These are phyloP conservation scores for Rhytidiadelphus loreus DNA, from an alignment of 225 moss, liverwort and hornwort genomes.

Conservation along the genomic window DNA sequence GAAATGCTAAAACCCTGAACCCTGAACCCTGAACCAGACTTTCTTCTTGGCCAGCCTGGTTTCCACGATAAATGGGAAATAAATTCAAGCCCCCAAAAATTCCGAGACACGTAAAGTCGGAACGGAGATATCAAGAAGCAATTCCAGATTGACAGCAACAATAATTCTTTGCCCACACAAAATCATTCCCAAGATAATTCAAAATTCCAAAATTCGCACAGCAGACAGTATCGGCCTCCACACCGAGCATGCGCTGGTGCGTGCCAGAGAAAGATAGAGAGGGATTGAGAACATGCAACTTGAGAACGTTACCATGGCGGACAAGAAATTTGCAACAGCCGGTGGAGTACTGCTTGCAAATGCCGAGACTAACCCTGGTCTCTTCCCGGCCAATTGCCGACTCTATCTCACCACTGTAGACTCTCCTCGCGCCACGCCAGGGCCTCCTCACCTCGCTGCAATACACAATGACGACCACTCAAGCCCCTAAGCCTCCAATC, in stretches of 20 bases:
- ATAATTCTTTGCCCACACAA: background rate
- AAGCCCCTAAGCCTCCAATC: background rate
- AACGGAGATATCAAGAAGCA: background rate
- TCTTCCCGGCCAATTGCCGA: background rate
- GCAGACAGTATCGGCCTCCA: background rate
- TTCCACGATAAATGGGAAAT: background rate
- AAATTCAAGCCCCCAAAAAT: no score
- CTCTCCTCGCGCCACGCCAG: background rate
- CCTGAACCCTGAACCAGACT: background rate
- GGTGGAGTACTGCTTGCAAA: background rate
- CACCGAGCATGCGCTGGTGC: background rate
- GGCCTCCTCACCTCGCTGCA: background rate
- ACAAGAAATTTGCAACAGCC: background rate
- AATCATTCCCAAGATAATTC: background rate
- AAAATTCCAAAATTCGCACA: background rate
- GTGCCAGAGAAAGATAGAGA: background rate
- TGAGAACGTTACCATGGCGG: slow-evolving; percentile 13
- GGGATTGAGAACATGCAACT: background rate
- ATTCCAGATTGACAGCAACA: background rate
- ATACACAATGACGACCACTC: background rate
- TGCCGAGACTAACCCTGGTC: background rate
- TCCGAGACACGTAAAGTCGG: background rate
- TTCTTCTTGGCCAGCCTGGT: background rate
- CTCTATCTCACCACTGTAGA: background rate
- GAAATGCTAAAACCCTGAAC: background rate